Evolutionary conservation across 75 land plant species (phyloP).

Genomic region (Azolla pinnata): DNA sequence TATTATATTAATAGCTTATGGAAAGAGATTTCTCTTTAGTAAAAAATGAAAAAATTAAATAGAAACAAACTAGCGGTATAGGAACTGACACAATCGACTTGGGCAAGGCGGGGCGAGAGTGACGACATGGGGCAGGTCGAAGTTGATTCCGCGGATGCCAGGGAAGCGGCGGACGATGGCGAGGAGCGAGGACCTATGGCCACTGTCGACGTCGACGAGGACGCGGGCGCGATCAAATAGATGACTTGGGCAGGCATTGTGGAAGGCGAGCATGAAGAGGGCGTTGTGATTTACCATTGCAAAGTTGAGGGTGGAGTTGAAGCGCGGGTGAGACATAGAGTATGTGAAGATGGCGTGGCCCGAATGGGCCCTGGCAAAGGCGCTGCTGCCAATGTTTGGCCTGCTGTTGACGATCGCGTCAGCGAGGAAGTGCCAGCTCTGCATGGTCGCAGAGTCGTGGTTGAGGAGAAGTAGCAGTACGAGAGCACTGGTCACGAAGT

Average conservation of each 20-base stretch:
- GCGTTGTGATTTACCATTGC: constrained; percentile 49
- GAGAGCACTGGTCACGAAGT: too few species aligned
- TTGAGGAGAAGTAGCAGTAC: constrained; percentile 23
- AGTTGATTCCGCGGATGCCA: constrained; percentile 45
- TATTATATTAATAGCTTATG: too few species aligned
- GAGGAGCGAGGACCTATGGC: constrained; percentile 44
- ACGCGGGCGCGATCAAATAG: constrained; percentile 30
- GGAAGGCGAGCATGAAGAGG: constrained; percentile 49
- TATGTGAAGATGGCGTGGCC: constrained; percentile 44
- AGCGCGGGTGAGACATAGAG: constrained; percentile 26
- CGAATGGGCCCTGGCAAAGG: constrained; percentile 49
- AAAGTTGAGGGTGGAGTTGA: constrained; percentile 39
- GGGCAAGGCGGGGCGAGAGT: constrained; percentile 33
- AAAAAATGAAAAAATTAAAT: too few species aligned
- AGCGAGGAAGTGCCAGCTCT: constrained; percentile 44
- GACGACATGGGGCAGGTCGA: constrained; percentile 67
- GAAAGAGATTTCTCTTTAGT: too few species aligned
- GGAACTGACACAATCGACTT: too few species aligned
- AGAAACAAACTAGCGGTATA: too few species aligned
- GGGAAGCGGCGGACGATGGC: constrained; percentile 36
- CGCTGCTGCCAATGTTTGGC: too few species aligned
- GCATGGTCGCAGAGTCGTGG: constrained; percentile 47
- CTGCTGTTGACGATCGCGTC: constrained; percentile 54
- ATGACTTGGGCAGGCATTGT: constrained; percentile 48
- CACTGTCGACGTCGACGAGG: constrained; percentile 72